Percentiles rank a stretch among this genome's conserved stretches.
phyloP scores from a whole-genome alignment of 306 rosid species.

The Cicer cuneatum region DNA sequence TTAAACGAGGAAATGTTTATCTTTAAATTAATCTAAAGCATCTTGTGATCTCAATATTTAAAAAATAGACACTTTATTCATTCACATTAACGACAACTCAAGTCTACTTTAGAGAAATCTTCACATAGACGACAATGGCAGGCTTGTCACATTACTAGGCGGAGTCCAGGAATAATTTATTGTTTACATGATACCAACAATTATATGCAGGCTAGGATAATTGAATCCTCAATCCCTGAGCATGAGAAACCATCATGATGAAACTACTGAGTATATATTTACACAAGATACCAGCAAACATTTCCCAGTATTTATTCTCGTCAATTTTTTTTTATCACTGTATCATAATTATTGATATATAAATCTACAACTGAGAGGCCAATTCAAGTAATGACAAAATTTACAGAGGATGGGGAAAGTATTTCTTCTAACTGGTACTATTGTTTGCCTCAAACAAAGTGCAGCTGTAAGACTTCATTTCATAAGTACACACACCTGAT shows the following conservation, averaged over 20 bases:
- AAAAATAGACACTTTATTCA: background rate
- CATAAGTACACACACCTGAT: constrained; percentile 50
- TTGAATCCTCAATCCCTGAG: constrained; percentile 4
- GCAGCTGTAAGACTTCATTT: constrained; percentile 74
- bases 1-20: background rate
- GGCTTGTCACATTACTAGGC: background rate
- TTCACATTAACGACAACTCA: background rate
- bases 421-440: constrained; percentile 24
- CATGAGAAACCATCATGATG: constrained; percentile 20
- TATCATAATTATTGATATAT: constrained; percentile 19
- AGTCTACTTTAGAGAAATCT: background rate
- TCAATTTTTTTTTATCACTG: constrained; percentile 22
- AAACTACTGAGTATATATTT: constrained; percentile 4
- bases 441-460: constrained; percentile 71
- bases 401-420: constrained; percentile 26
- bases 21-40: background rate
- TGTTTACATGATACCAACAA: background rate
- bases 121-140: background rate
- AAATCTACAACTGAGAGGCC: constrained; percentile 28
- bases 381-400: constrained; percentile 27
- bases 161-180: background rate
- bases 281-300: constrained; percentile 9
- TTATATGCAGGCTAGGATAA: background rate
- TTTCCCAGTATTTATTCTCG: constrained; percentile 21
- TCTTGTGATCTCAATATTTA: background rate